These are phyloP conservation scores for Durio zibethinus DNA, from an alignment of 345 rosid species.

Conservation along the genomic window DNA sequence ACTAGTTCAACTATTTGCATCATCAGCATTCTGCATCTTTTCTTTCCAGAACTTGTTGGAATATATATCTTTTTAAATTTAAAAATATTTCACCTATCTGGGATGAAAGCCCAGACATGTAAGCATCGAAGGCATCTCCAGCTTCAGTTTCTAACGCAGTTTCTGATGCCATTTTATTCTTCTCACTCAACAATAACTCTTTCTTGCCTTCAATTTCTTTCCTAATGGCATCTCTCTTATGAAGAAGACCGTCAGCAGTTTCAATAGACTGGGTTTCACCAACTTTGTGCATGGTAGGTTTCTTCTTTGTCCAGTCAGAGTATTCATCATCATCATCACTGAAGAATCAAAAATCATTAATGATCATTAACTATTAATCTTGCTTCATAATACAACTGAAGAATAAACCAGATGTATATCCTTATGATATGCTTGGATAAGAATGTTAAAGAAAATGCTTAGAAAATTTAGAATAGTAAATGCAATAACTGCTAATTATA, in stretches of 20 bases:
- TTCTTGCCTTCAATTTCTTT: conserved; percentile 64
- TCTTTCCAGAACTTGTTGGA: neutral
- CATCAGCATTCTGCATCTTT: neutral
- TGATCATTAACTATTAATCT: conserved; percentile 5
- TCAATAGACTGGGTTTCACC: conserved; percentile 63
- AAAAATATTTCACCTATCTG: conserved; percentile 56
- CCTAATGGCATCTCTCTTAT: conserved; percentile 65
- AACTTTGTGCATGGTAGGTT: conserved; percentile 42
- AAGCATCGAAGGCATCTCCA: conserved; percentile 88
- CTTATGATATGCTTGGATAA: conserved; percentile 2
- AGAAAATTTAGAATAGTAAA: neutral
- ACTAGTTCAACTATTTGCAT: neutral
- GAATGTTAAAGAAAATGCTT: neutral
- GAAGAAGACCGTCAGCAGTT: conserved; percentile 89
- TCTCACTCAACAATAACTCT: conserved; percentile 56
- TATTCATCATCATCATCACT: conserved; percentile 96
- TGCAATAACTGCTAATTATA: conserved; percentile 8
- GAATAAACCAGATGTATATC: conserved; percentile 11
- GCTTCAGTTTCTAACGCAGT: conserved; percentile 43
- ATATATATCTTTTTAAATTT: neutral
- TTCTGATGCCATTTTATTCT: conserved; percentile 53
- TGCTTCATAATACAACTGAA: neutral
- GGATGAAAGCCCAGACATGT: conserved; percentile 85
- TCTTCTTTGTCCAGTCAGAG: conserved; percentile 92
- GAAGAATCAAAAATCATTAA: conserved; percentile 24